Base-by-base conservation (phyloP, 129 eudicot species). In the Mikania micrantha region DNA sequence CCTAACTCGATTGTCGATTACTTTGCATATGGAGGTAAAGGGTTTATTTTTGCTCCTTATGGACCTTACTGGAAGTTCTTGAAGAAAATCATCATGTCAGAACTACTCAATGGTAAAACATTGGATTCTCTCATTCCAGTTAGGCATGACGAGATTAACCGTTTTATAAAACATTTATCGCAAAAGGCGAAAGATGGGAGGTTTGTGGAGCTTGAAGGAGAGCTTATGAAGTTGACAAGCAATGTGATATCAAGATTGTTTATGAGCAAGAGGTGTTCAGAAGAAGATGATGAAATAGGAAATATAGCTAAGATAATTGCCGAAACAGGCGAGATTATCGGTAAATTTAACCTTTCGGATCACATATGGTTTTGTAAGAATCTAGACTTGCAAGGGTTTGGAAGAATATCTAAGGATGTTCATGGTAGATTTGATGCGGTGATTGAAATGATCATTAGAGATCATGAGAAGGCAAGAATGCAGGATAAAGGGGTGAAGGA, bases 201-300 rank as follows among this genome's bases (percentile, higher is more conserved):
- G 40, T 73, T 64, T 0, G 76, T 73, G 42, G 67, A 81, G 19
- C 45, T 77, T 9, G 82, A 74, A 7, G 60, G 11, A 32, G 77
- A 69, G 80, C 34, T 77, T 11, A 32, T 77, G 76, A 69, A 40
- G 48, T 15, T 77, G 66, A 69, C 85, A 1, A 81, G 78, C 32
- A 81, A 81, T 12, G 42, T 69, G 16, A 69, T 81, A 42, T 77
- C 79, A 2, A 69, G 82, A 57, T 34, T 81, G 79, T 59, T 77
- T 9, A 81, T 81, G 85, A 68, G 77, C 47, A 65, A 76, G 25
- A 56, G 82, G 15, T 67, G 73, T 56, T 81, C 85, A 0, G 59
- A 44, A 9, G 69, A 48, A 24, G 69, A 39, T 0, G 47, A 56
- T 0, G 82, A 81, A 40, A 61, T 77, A 17, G 29, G 34, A 5